A percentile compares a stretch with the other conserved stretches of the same genome.
These are phyloP conservation scores for Metahyphopichia silvanorum DNA, from an alignment of 805 yeast genomes.

Conservation along the genomic window DNA sequence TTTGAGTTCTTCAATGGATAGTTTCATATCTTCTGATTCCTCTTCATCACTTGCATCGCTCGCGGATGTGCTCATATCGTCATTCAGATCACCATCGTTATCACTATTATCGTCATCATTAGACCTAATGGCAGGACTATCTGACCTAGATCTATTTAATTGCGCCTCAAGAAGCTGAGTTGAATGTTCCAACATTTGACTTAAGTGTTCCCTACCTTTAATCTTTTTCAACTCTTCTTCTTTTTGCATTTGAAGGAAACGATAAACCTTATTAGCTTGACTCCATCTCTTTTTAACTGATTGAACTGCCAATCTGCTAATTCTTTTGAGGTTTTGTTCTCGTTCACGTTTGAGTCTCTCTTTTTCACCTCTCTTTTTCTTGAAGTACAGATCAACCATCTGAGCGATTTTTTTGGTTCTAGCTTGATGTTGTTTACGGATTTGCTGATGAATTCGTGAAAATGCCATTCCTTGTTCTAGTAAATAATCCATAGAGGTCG, in stretches of 20 bases:
- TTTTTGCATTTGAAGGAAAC: slow-evolving; percentile 69
- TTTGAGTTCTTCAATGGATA: slow-evolving; percentile 54
- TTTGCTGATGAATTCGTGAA: slow-evolving; percentile 66
- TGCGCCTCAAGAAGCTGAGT: slow-evolving; percentile 89
- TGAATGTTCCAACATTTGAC: slow-evolving; percentile 86
- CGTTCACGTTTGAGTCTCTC: slow-evolving; percentile 75
- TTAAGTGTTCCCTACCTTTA: slow-evolving; percentile 82
- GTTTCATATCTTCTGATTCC: slow-evolving; percentile 41
- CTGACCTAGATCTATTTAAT: slow-evolving; percentile 43
- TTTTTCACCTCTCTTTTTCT: slow-evolving; percentile 81
- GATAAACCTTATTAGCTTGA: slow-evolving; percentile 79
- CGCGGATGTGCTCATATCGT: slow-evolving; percentile 15
- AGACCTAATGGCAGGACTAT: slow-evolving; percentile 28
- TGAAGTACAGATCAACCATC: slow-evolving; percentile 84
- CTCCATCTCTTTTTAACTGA: slow-evolving; percentile 90
- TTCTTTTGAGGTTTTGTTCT: slow-evolving; percentile 61
- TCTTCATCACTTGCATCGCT: slow-evolving; percentile 20
- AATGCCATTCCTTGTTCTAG: slow-evolving; percentile 71
- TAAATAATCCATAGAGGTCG: slow-evolving; percentile 69
- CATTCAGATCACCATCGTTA: slow-evolving; percentile 16
- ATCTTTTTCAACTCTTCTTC: slow-evolving; percentile 75
- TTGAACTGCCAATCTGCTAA: slow-evolving; percentile 79
- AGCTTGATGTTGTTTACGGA: slow-evolving; percentile 60
- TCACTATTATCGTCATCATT: slow-evolving; percentile 13
- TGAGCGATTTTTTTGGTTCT: slow-evolving; percentile 69